Evolutionary conservation across 176 grass and related monocot species (phyloP).

Genomic region (Musa schizocarpa): DNA sequence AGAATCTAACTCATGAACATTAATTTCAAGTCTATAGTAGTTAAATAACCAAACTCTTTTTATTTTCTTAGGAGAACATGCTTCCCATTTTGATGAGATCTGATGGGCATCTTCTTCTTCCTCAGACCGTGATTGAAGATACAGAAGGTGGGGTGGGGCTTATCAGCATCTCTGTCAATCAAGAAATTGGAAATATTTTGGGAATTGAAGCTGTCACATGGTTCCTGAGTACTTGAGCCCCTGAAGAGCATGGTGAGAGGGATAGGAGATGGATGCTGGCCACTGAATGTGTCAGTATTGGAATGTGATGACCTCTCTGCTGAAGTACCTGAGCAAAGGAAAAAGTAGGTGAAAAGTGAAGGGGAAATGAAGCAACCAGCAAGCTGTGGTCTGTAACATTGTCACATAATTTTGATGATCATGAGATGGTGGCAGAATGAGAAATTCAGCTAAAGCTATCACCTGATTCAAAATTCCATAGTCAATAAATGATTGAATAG

Average conservation of each 20-base stretch:
- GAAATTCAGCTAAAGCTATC: too few relatives aligned
- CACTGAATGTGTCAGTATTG: neutral
- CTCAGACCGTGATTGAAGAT: too few relatives aligned
- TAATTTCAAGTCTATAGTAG: neutral
- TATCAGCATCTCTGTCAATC: too few relatives aligned
- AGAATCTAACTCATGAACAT: too few relatives aligned
- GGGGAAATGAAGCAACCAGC: neutral
- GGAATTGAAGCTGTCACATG: slow-evolving; percentile 3
- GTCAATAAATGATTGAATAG: too few relatives aligned
- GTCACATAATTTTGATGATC: too few relatives aligned
- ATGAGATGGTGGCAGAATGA: too few relatives aligned
- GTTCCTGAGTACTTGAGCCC: neutral
- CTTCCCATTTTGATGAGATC: neutral
- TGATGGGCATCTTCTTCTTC: neutral
- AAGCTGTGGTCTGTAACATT: too few relatives aligned
- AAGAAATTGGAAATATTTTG: too few relatives aligned
- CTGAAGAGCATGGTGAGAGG: neutral
- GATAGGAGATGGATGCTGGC: neutral
- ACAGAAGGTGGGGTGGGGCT: too few relatives aligned
- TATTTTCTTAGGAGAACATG: neutral
- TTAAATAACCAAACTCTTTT: neutral
- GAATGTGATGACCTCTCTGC: neutral
- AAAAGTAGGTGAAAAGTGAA: neutral
- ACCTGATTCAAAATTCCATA: too few relatives aligned
- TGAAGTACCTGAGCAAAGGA: neutral